Base-by-base conservation (phyloP, 2,329 filamentous ascomycete species). In the Dactylellina leptospora region DNA sequence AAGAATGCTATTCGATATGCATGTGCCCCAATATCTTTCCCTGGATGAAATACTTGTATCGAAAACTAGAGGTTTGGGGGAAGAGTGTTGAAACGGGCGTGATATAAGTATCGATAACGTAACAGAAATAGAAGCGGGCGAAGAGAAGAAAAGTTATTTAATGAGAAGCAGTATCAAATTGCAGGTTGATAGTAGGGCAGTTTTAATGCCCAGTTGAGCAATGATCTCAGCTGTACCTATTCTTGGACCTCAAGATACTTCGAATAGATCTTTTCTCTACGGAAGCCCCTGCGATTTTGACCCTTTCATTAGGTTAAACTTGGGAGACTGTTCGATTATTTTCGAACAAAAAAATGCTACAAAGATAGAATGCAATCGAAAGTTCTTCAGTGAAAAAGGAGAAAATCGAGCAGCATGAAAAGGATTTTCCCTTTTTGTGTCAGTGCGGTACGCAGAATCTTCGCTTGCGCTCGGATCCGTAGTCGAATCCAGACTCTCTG, bases 381-480 rank as follows among this genome's bases (percentile, higher is more conserved):
- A n/a, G n/a, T n/a, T n/a, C n/a, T n/a, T n/a, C n/a, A n/a, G n/a
- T 27, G 25, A 62, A 53, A 61, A 42, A 44, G 40, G 30, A 40
- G 18, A 58, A 10, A 13, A 33, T 16, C 6, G n/a, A 11, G 33
- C 1, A 47, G n/a, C 13, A 47, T 30, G 38, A 42, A 62, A 38
- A 40, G 60, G 28, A 40, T 40, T 40, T 16, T 40, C 36, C 36
- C 5, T n/a, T n/a, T n/a, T n/a, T n/a, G n/a, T n/a, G 11, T 16
- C 36, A 40, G 36, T n/a, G 36, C 36, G 36, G 18, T 40, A 16
- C 60, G 62, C 62, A 68, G 62, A 40, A 11, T 23, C 20, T 33
- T 71, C 66, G 56, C 56, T 62, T 71, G 66, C 44, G 58, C 66
- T 71, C 66, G 66, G 66, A 71, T 71, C 56, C 51, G 66, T 44